A percentile compares a stretch with the other conserved stretches of the same genome.
Conservation (phyloP, 2,329 filamentous ascomycete genomes). For the Fusarium proliferatum region DNA sequence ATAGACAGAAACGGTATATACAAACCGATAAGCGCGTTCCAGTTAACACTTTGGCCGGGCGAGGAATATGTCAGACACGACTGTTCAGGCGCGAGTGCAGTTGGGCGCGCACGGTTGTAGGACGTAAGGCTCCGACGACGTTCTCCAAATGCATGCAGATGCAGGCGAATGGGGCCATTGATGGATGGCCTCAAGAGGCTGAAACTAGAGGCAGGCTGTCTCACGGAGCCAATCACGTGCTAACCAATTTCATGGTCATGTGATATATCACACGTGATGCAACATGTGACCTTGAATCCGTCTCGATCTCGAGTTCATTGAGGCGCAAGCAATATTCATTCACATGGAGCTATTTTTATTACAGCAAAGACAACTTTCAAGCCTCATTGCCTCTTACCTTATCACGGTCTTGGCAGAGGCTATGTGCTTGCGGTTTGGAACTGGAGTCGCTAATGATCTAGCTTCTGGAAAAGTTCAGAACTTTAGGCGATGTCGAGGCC, state of each 20-base stretch:
- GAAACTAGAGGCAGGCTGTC: slow-evolving; percentile 33
- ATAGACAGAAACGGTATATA: slow-evolving; percentile 40
- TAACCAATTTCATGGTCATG: rapidly evolving
- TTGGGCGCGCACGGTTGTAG: slow-evolving; percentile 43
- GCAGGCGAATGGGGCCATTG: slow-evolving; percentile 39
- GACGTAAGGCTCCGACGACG: slow-evolving; percentile 43
- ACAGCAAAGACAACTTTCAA: background rate
- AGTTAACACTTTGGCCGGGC: slow-evolving; percentile 33
- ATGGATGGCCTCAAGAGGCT: slow-evolving; percentile 41
- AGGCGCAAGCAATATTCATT: background rate
- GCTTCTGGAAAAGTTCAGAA: slow-evolving; percentile 4
- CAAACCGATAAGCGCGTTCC: slow-evolving; percentile 37
- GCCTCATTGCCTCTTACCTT: background rate
- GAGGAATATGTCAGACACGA: slow-evolving; percentile 32
- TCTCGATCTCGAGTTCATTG: background rate
- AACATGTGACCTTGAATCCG: rapidly evolving
- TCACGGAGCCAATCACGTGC: slow-evolving; percentile 33
- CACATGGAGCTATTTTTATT: slow-evolving; percentile 16
- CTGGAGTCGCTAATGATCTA: slow-evolving; percentile 15
- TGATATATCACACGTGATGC: background rate
- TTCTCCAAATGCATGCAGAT: slow-evolving; percentile 36
- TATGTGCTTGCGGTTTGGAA: slow-evolving; percentile 1
- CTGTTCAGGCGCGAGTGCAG: slow-evolving; percentile 40
- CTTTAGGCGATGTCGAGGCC: background rate
- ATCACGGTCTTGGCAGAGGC: slow-evolving; percentile 7